Percentiles rank a stretch among this genome's conserved stretches.
These are phyloP conservation scores for Fusarium robinianum DNA, from an alignment of 2,329 filamentous ascomycete species.

Conservation along the genomic window DNA sequence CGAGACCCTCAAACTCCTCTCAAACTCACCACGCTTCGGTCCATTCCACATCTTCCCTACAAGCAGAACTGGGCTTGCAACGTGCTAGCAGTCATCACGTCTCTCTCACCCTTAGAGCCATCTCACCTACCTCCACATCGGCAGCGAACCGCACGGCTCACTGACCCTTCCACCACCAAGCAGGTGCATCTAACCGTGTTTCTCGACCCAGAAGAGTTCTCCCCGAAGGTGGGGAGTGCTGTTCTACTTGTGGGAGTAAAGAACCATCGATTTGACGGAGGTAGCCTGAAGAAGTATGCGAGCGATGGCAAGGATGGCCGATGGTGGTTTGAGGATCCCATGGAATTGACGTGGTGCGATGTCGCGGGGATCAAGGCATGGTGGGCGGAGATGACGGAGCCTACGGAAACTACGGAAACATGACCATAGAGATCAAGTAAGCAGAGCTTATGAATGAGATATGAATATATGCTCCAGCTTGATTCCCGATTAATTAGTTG, in stretches of 20 bases:
- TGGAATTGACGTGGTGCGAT: slow-evolving; percentile 54
- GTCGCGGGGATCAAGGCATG: slow-evolving; percentile 50
- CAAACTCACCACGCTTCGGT: slow-evolving; percentile 55
- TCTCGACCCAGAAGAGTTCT: slow-evolving; percentile 55
- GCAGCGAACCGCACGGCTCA: slow-evolving; percentile 58
- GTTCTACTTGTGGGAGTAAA: slow-evolving; percentile 60
- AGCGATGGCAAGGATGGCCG: slow-evolving; percentile 42
- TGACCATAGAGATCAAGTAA: too few species aligned
- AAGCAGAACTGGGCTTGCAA: slow-evolving; percentile 63
- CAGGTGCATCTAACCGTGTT: slow-evolving; percentile 60
- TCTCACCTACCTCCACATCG: slow-evolving; percentile 53
- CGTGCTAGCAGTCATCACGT: slow-evolving; percentile 55
- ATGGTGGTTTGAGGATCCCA: slow-evolving; percentile 59
- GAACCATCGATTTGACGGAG: slow-evolving; percentile 59
- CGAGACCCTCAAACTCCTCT: slow-evolving; percentile 49
- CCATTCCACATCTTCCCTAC: slow-evolving; percentile 58
- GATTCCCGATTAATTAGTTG: too few species aligned
- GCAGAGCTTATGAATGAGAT: too few species aligned
- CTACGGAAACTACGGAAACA: neutral
- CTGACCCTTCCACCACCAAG: slow-evolving; percentile 57
- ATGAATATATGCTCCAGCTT: too few species aligned
- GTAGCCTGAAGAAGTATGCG: slow-evolving; percentile 51
- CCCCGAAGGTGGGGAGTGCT: slow-evolving; percentile 52
- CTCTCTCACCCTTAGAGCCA: slow-evolving; percentile 53
- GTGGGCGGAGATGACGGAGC: slow-evolving; percentile 45